phyloP scores from a whole-genome alignment of 139 green algal species.

The Coelastrella sp. region DNA sequence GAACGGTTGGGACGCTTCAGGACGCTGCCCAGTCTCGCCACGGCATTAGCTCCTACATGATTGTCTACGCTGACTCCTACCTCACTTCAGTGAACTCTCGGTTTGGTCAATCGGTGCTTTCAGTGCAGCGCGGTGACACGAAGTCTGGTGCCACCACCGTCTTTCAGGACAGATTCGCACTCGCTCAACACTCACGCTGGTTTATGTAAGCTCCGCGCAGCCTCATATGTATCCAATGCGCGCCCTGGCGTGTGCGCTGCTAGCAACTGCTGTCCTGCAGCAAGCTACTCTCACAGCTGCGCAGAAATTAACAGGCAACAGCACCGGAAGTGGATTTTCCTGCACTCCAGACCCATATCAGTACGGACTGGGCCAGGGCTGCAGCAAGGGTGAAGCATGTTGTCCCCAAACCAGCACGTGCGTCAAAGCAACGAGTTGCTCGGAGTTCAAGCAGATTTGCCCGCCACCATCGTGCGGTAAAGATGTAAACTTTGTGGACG shows the following conservation, averaged over 20 bases:
- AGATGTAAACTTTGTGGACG: constrained; percentile 1
- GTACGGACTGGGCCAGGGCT: neutral
- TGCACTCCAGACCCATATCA: neutral
- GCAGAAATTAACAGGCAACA: neutral
- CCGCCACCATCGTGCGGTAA: neutral
- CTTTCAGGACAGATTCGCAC: no score
- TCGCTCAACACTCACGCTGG: no score
- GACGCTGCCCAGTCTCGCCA: no score
- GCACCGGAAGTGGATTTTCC: neutral
- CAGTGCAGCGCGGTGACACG: no score
- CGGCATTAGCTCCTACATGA: no score
- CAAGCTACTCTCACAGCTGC: neutral
- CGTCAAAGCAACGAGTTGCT: neutral
- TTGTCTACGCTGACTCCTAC: no score
- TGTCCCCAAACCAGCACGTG: neutral
- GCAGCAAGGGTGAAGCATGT: neutral
- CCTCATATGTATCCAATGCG: neutral
- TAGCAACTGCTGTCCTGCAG: neutral
- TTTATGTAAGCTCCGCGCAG: no score
- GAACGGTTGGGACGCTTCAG: neutral
- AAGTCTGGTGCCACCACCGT: no score
- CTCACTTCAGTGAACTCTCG: no score
- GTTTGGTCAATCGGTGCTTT: no score
- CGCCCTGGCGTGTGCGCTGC: neutral
- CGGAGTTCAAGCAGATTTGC: neutral